These are phyloP conservation scores for Pyrus communis DNA, from an alignment of 306 rosid species.

Conservation along the genomic window DNA sequence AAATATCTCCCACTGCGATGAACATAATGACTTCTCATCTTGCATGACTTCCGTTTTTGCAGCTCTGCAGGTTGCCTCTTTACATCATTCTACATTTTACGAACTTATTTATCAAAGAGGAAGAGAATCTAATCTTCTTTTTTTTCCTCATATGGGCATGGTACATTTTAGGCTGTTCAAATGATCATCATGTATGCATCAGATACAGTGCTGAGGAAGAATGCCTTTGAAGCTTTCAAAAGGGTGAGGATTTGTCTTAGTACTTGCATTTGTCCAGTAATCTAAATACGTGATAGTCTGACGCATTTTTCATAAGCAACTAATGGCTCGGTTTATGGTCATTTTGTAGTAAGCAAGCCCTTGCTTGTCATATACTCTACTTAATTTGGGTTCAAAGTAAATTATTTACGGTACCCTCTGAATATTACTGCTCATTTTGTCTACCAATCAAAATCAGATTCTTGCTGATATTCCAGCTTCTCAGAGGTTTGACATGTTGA, in stretches of 20 bases:
- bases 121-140: conserved; percentile 3
- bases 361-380: neutral
- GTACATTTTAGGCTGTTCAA: conserved; percentile 65
- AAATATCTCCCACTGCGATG: conserved; percentile 27
- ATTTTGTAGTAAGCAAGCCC: neutral
- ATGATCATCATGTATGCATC: conserved; percentile 60
- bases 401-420: conserved; percentile 1
- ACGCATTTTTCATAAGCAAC: neutral
- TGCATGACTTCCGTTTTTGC: conserved; percentile 55
- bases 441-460: conserved; percentile 43
- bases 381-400: neutral
- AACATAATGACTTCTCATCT: conserved; percentile 35
- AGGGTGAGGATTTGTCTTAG: conserved; percentile 39
- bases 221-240: conserved; percentile 55
- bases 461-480: conserved; percentile 62
- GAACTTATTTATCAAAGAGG: neutral
- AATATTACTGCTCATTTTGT: conserved; percentile 4
- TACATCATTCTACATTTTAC: neutral
- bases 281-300: neutral
- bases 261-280: neutral
- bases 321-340: conserved; percentile 7
- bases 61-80: conserved; percentile 62
- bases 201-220: conserved; percentile 48
- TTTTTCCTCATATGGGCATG: conserved; percentile 10
- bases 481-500: conserved; percentile 61